These are phyloP conservation scores for Ambrosiella cleistominuta DNA, from an alignment of 2,329 filamentous ascomycete species.

Conservation along the genomic window DNA sequence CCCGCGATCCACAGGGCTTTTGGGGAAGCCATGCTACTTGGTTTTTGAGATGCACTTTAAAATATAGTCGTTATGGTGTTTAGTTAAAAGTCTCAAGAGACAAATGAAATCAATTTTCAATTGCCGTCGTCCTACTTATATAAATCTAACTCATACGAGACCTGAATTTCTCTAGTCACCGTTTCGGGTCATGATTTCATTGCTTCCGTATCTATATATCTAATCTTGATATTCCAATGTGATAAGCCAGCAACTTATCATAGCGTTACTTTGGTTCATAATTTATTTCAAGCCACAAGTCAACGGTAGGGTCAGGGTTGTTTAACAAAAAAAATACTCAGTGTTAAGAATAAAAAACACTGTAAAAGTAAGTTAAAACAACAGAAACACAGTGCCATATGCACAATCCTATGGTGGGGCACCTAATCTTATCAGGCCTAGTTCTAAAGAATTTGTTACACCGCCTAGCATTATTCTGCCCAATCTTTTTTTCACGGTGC, in stretches of 20 bases:
- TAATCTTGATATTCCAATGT: too few relatives aligned
- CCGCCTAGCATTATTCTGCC: conserved; percentile 10
- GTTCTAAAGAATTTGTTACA: conserved; percentile 1
- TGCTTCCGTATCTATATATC: background rate
- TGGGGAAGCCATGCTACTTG: background rate
- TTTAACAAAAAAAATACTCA: background rate
- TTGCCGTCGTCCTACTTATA: background rate
- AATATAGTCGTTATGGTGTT: background rate
- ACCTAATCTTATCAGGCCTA: background rate
- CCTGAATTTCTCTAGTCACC: background rate
- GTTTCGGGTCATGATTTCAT: background rate
- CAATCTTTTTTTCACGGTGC: conserved; percentile 7
- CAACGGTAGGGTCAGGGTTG: background rate
- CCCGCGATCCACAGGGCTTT: conserved; percentile 17
- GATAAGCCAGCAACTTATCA: background rate
- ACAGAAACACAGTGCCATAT: too few relatives aligned
- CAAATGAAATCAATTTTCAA: background rate
- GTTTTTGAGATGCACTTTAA: background rate
- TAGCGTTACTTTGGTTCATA: background rate
- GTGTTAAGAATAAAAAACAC: background rate
- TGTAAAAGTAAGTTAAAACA: background rate
- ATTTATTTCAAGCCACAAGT: background rate
- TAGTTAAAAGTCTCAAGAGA: background rate
- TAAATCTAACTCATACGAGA: background rate
- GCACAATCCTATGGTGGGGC: background rate